phyloP scores from a whole-genome alignment of 768 basidiomycete species.

The Cyclocybe cylindracea region DNA sequence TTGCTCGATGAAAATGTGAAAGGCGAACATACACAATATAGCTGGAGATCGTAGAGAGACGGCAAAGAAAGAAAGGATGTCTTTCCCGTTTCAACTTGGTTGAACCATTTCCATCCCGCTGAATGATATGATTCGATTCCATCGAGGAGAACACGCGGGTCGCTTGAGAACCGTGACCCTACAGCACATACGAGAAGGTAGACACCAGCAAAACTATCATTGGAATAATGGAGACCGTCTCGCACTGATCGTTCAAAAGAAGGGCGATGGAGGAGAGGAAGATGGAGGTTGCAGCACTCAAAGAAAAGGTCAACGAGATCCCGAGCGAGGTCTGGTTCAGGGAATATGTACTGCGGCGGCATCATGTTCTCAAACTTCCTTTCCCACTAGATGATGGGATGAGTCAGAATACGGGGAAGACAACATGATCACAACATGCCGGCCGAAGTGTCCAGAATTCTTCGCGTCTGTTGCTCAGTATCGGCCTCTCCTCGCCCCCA shows the following conservation, averaged over 20 bases:
- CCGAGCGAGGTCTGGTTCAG: slow-evolving; percentile 46
- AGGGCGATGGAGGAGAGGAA: slow-evolving; percentile 71
- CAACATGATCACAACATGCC: neutral
- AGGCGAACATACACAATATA: slow-evolving; percentile 27
- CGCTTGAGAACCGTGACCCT: slow-evolving; percentile 57
- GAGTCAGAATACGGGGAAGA: slow-evolving; percentile 3
- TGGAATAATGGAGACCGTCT: slow-evolving; percentile 46
- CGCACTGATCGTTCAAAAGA: slow-evolving; percentile 56
- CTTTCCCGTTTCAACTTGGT: slow-evolving; percentile 61
- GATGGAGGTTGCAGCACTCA: slow-evolving; percentile 44
- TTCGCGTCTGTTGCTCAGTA: neutral
- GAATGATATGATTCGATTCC: slow-evolving; percentile 37
- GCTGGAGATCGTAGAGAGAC: slow-evolving; percentile 71
- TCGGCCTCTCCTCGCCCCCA: neutral
- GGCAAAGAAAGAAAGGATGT: slow-evolving; percentile 64
- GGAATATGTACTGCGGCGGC: slow-evolving; percentile 39
- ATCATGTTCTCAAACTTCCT: neutral
- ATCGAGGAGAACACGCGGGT: slow-evolving; percentile 50
- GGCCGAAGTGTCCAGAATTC: neutral
- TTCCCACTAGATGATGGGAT: slow-evolving; percentile 31
- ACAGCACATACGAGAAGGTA: slow-evolving; percentile 72
- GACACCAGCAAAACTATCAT: slow-evolving; percentile 52
- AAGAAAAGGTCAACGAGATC: slow-evolving; percentile 67
- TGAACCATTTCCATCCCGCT: slow-evolving; percentile 62
- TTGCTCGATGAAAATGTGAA: too few species aligned